Conservation (phyloP, 371 early-diverging fungal species). For the Modicella reniformis region DNA sequence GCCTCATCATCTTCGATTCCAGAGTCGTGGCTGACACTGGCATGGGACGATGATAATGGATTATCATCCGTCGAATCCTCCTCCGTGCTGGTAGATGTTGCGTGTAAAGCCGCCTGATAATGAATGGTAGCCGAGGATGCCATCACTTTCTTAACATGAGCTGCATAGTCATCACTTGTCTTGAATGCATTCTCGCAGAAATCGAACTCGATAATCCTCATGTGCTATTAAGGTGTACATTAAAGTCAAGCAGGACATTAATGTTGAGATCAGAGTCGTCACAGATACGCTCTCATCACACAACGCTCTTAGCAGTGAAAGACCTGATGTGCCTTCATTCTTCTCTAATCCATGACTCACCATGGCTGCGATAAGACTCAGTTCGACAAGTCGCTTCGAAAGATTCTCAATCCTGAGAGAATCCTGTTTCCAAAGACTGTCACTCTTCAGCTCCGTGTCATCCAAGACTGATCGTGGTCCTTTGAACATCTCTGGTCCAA, state of each 20-base stretch:
- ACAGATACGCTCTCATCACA: too few relatives aligned
- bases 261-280: too few relatives aligned
- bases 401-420: constrained; percentile 28
- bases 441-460: constrained; percentile 40
- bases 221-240: constrained; percentile 16
- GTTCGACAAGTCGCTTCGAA: constrained; percentile 42
- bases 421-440: constrained; percentile 45
- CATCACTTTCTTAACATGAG: constrained; percentile 15
- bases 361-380: constrained; percentile 48
- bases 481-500: constrained; percentile 59
- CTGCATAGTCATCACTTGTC: constrained; percentile 28
- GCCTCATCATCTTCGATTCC: constrained; percentile 42
- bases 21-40: constrained; percentile 45
- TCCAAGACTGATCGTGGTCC: constrained; percentile 31
- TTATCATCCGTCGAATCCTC: constrained; percentile 43
- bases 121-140: background rate
- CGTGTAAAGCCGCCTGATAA: background rate
- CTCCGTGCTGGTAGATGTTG: constrained; percentile 13
- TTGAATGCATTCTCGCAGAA: constrained; percentile 53
- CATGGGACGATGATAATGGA: constrained; percentile 37
- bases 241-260: background rate
- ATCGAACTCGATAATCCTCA: constrained; percentile 48
- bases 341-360: constrained; percentile 39
- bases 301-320: constrained; percentile 5
- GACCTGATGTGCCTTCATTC: background rate